Conservation (phyloP, 768 basidiomycete species). For the Hericium coralloides region DNA sequence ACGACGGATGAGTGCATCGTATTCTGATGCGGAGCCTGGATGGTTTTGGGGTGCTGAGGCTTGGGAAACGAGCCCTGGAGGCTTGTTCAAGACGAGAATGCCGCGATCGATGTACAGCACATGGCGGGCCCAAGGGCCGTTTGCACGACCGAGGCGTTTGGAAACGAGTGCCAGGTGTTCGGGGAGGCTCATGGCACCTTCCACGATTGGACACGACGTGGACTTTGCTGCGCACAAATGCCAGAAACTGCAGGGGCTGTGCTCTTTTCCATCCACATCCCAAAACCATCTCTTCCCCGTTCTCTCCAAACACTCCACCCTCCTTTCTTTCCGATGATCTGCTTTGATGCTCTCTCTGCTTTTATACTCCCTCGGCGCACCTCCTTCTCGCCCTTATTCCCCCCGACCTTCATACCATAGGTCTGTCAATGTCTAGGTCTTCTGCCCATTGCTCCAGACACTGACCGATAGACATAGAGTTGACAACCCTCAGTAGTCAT, state of each 20-base stretch:
- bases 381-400: not conserved
- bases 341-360: not conserved
- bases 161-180: not conserved
- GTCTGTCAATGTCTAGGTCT: too few species aligned
- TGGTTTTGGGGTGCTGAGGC: too few species aligned
- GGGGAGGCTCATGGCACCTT: not conserved
- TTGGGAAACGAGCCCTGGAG: slow-evolving; percentile 12
- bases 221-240: not conserved
- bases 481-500: too few species aligned
- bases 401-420: not conserved
- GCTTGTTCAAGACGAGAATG: slow-evolving; percentile 14
- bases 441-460: too few species aligned
- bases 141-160: not conserved
- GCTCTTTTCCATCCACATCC: not conserved
- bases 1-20: not conserved
- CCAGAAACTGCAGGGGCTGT: not conserved
- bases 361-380: not conserved
- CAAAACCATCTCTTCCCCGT: too few species aligned
- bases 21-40: not conserved
- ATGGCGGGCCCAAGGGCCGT: not conserved
- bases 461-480: too few species aligned
- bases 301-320: not conserved
- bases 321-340: not conserved
- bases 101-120: slow-evolving; percentile 10
- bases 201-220: not conserved